A percentile compares a stretch with the other conserved stretches of the same genome.
Evolutionary conservation across 768 basidiomycete species (phyloP).

Genomic region (Mycena maculata): DNA sequence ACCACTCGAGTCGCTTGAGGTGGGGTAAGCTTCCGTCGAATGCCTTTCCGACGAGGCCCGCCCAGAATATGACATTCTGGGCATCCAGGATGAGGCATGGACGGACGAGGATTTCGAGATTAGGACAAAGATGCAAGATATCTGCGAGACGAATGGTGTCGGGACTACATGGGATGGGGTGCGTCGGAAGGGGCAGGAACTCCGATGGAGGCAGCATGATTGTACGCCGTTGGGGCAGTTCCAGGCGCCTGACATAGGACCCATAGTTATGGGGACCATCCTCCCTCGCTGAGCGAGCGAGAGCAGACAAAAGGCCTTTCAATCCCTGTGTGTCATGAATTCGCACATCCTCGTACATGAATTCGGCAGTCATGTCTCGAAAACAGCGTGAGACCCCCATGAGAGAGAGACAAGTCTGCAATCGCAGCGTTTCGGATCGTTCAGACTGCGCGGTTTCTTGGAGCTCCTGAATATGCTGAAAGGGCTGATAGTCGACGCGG

Average conservation of each 20-base stretch:
- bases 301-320: constrained; percentile 11
- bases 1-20: constrained; percentile 29
- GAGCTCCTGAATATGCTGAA: constrained; percentile 21
- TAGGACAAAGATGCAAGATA: constrained; percentile 13
- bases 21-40: not conserved
- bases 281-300: constrained; percentile 16
- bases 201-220: not conserved
- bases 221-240: constrained; percentile 11
- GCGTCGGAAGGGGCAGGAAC: constrained; percentile 4
- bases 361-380: constrained; percentile 16
- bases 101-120: constrained; percentile 36
- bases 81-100: constrained; percentile 25
- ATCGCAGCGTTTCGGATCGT: constrained; percentile 3
- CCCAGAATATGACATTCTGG: constrained; percentile 24
- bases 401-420: constrained; percentile 21
- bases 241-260: constrained; percentile 19
- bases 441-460: constrained; percentile 5
- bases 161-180: constrained; percentile 1
- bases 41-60: constrained; percentile 5
- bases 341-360: constrained; percentile 25
- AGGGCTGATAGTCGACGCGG: constrained; percentile 20
- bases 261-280: constrained; percentile 14
- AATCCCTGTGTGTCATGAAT: constrained; percentile 11
- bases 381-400: constrained; percentile 15
- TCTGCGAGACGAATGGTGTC: not conserved